These are phyloP conservation scores for Bipolaris cookei DNA, from an alignment of 2,329 filamentous ascomycete species.

Conservation along the genomic window DNA sequence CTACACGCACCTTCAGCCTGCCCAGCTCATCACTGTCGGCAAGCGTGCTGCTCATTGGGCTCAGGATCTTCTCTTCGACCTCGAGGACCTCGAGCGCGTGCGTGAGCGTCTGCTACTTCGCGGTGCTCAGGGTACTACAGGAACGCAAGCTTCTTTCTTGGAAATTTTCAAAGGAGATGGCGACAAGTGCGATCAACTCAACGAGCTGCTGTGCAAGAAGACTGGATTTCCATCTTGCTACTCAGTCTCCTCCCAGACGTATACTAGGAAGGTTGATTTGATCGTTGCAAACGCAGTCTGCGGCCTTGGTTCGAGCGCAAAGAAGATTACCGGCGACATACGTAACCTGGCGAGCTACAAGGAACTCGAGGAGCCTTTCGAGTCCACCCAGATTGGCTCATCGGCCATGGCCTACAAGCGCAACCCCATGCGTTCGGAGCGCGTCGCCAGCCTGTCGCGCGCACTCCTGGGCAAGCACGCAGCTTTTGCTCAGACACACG, in stretches of 20 bases:
- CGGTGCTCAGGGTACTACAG: slow-evolving; percentile 60
- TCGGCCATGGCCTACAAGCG: slow-evolving; percentile 69
- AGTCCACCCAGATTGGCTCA: slow-evolving; percentile 67
- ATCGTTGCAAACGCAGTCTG: slow-evolving; percentile 80
- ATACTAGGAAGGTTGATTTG: slow-evolving; percentile 82
- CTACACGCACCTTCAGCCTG: slow-evolving; percentile 76
- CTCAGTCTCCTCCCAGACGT: slow-evolving; percentile 74
- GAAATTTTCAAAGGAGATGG: slow-evolving; percentile 69
- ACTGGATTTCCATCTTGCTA: slow-evolving; percentile 68
- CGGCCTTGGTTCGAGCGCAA: slow-evolving; percentile 78
- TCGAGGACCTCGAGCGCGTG: slow-evolving; percentile 73
- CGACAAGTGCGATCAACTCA: slow-evolving; percentile 65
- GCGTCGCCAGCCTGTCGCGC: slow-evolving; percentile 65
- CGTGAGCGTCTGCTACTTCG: slow-evolving; percentile 75
- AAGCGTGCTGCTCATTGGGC: slow-evolving; percentile 75
- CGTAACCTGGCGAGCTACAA: slow-evolving; percentile 76
- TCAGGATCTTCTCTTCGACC: slow-evolving; percentile 76
- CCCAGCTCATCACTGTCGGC: slow-evolving; percentile 70
- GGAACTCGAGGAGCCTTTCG: slow-evolving; percentile 85
- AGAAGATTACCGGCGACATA: slow-evolving; percentile 77
- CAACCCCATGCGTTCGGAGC: slow-evolving; percentile 65
- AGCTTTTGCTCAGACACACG: slow-evolving; percentile 67
- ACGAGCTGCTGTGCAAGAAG: slow-evolving; percentile 69
- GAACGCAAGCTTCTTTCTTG: slow-evolving; percentile 69
- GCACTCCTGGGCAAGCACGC: slow-evolving; percentile 62